Evolutionary conservation across 1,139 yeast genomes (phyloP).

Genomic region (Sugiyamaella grinbergsii): DNA sequence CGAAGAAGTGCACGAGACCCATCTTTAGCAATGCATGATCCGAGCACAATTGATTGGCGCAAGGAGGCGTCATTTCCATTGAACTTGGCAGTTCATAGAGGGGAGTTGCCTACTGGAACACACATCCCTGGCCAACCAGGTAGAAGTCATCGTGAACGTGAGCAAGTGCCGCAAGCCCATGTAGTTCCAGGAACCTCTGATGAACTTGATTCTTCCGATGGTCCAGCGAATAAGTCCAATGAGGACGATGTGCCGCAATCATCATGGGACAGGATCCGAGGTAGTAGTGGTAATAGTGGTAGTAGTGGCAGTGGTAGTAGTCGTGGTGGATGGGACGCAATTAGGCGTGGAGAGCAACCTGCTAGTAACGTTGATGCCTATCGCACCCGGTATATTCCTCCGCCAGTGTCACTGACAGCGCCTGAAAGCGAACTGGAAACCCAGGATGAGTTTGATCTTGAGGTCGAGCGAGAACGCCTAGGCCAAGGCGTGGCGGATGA

Average conservation of each 20-base stretch:
- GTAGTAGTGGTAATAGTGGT: conserved; percentile 4
- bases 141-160: conserved; percentile 10
- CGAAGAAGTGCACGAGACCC: conserved; percentile 31
- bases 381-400: background rate
- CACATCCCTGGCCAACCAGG: conserved; percentile 13
- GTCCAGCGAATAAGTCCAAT: background rate
- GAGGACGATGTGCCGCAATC: background rate
- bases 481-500: conserved; percentile 36
- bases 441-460: conserved; percentile 37
- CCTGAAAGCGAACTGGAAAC: conserved; percentile 22
- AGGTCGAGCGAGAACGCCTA: conserved; percentile 37
- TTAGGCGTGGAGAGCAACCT: conserved; percentile 6
- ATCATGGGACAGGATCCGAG: conserved; percentile 28
- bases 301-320: background rate
- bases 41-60: conserved; percentile 37
- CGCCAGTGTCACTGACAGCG: conserved; percentile 7
- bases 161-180: background rate
- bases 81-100: conserved; percentile 31
- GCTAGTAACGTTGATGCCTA: background rate
- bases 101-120: conserved; percentile 5
- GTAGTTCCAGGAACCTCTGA: background rate
- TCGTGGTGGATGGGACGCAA: conserved; percentile 16
- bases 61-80: conserved; percentile 36
- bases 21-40: conserved; percentile 35
- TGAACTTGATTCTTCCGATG: background rate